These are phyloP conservation scores for Candolleomyces efflorescens DNA, from an alignment of 768 basidiomycete genomes.

Conservation along the genomic window DNA sequence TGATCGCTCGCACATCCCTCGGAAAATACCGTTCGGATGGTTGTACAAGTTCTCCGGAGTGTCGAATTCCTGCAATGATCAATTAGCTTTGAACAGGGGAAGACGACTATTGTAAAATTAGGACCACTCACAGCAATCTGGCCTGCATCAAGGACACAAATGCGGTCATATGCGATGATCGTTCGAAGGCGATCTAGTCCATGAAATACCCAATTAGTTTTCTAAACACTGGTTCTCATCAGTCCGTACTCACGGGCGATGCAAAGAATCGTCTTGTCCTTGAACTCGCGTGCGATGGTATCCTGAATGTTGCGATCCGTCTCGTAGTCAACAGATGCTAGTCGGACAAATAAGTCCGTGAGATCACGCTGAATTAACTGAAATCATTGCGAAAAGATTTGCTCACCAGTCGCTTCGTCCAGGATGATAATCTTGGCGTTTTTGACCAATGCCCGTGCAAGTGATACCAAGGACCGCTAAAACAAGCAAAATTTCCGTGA, in stretches of 20 bases:
- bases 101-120: neutral
- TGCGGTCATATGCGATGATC: slow-evolving; percentile 84
- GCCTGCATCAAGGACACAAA: slow-evolving; percentile 44
- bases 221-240: neutral
- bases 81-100: neutral
- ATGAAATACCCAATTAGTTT: neutral
- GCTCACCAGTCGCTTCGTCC: slow-evolving; percentile 79
- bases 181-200: slow-evolving; percentile 74
- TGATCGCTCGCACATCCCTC: slow-evolving; percentile 84
- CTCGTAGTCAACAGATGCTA: slow-evolving; percentile 84
- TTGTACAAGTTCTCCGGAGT: slow-evolving; percentile 66
- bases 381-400: neutral
- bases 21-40: slow-evolving; percentile 62
- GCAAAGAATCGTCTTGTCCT: slow-evolving; percentile 79
- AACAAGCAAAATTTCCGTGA: neutral
- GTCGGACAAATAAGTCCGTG: slow-evolving; percentile 1
- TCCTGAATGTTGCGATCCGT: slow-evolving; percentile 90
- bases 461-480: slow-evolving; percentile 77
- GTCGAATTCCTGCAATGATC: slow-evolving; percentile 62
- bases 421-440: slow-evolving; percentile 80
- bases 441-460: slow-evolving; percentile 88
- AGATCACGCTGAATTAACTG: neutral
- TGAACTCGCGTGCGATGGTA: slow-evolving; percentile 82
- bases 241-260: slow-evolving; percentile 82
- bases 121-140: neutral